Evolutionary conservation across 1,284 basidiomycete species (phyloP), one percentile per base, ranked within the genome.

Genomic region (Heliocybe sulcata): DNA sequence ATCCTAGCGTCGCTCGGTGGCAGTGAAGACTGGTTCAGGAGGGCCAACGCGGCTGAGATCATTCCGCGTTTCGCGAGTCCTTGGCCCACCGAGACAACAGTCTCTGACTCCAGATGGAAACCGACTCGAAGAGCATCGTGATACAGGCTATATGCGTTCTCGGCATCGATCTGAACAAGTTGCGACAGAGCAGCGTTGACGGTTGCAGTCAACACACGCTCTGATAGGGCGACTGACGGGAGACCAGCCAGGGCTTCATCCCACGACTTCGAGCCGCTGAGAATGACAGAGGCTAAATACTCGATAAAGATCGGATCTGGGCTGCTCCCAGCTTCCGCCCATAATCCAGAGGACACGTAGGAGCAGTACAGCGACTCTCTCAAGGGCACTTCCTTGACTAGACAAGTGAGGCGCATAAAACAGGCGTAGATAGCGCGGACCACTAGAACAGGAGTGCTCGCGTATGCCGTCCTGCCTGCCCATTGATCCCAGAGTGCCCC

Each of bases 391-490:
- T 83, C 75, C 12, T 61, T 59, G 9, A 72, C 64, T 16, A 63
- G 59, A 16, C 69, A 69, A 3, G 77, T 73, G 19, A 83, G 61
- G 45, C 68, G 73, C 45, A 84, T 63, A 62, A 84, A 81, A 2
- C 76, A 69, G 1, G 72, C 66, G 3, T 72, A 61, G 23, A 82
- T 66, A 9, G 69, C 67, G 22, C 72, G 70, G 27, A 65, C 58
- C 19, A 73, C 66, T 4, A 60, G 54, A 1, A 51, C 47, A 14
- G 71, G 58, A 45, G 63, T 55, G 1, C 58, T 56, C 3, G 56
- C 53, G 2, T 53, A 45, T 29, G 49, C 47, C 1, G 59, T 49
- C 38, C 38, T 16, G 3, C 61, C 53, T 3, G 59, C 56, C 77
- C 81, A 85, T 6, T 60, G 61, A 12, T 56, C 61, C 75, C 76